Conservation (phyloP, 2,329 filamentous ascomycete species). For the Shiraia bambusicola region DNA sequence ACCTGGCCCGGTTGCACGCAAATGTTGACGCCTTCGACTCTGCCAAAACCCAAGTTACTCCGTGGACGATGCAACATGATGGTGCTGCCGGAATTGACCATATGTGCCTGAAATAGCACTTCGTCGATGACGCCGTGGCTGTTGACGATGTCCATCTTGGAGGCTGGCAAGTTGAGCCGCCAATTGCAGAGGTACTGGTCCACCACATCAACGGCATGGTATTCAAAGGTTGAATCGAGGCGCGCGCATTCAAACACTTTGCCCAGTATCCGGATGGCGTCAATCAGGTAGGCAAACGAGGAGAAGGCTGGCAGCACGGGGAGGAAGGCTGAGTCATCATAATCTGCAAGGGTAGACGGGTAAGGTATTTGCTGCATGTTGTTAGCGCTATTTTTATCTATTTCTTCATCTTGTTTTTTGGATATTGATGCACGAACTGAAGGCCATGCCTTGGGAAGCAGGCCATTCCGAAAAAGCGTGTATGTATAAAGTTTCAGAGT, state of each 20-base stretch:
- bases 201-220: conserved; percentile 55
- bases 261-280: conserved; percentile 76
- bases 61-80: conserved; percentile 50
- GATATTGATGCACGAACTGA: background rate
- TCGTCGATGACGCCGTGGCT: conserved; percentile 73
- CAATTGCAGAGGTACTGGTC: conserved; percentile 70
- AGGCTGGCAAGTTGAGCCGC: conserved; percentile 73
- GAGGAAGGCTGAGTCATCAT: conserved; percentile 74
- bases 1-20: conserved; percentile 62
- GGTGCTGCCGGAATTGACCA: conserved; percentile 59
- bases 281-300: conserved; percentile 81
- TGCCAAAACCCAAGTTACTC: conserved; percentile 41
- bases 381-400: conserved; percentile 6
- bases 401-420: background rate
- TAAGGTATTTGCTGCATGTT: conserved; percentile 36
- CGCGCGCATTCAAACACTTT: conserved; percentile 63
- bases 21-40: conserved; percentile 53
- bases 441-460: too few relatives aligned
- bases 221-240: conserved; percentile 40
- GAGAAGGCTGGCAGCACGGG: conserved; percentile 72
- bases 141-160: conserved; percentile 68
- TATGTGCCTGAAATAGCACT: conserved; percentile 88
- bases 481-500: conserved; percentile 19
- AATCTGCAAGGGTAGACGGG: conserved; percentile 63
- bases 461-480: too few relatives aligned